Percentiles rank a stretch among this genome's conserved stretches.
phyloP scores from a whole-genome alignment of 495 filamentous ascomycete genomes.

The Hypoxylon subgilvum region DNA sequence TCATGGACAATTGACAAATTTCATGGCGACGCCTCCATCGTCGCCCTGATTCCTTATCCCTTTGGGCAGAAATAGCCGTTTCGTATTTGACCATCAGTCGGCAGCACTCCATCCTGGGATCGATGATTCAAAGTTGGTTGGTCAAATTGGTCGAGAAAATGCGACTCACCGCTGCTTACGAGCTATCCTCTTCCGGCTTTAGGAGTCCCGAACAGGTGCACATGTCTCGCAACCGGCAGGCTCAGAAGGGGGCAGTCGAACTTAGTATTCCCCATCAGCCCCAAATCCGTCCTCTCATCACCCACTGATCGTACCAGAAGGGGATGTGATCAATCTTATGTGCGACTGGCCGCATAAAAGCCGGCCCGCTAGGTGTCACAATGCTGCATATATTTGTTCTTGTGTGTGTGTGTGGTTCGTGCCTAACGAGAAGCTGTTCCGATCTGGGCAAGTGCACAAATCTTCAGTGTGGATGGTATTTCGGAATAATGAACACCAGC shows the following conservation, averaged over 20 bases:
- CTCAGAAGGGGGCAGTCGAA: conserved; percentile 24
- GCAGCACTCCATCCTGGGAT: conserved; percentile 30
- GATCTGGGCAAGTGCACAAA: conserved; percentile 35
- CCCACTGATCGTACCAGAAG: conserved; percentile 42
- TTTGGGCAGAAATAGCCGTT: conserved; percentile 39
- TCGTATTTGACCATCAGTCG: conserved; percentile 40
- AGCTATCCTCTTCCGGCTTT: conserved; percentile 31
- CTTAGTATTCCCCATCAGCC: conserved; percentile 36
- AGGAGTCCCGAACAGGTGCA: conserved; percentile 35
- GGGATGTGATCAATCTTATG: conserved; percentile 39
- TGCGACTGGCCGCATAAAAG: conserved; percentile 42
- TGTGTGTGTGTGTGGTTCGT: conserved; percentile 38
- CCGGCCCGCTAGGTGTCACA: conserved; percentile 40
- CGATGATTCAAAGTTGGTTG: conserved; percentile 26
- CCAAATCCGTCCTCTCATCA: conserved; percentile 35
- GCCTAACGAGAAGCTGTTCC: conserved; percentile 38
- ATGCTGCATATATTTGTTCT: conserved; percentile 25
- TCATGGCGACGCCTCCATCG: conserved; percentile 27
- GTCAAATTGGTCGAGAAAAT: conserved; percentile 15
- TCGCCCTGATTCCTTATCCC: conserved; percentile 35
- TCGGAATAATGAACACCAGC: conserved; percentile 31
- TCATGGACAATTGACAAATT: conserved; percentile 28
- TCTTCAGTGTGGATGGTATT: conserved; percentile 24
- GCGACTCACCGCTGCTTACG: conserved; percentile 37
- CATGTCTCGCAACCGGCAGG: conserved; percentile 32